These are phyloP conservation scores for Stemphylium vesicarium DNA, from an alignment of 2,329 filamentous ascomycete genomes.

Conservation along the genomic window DNA sequence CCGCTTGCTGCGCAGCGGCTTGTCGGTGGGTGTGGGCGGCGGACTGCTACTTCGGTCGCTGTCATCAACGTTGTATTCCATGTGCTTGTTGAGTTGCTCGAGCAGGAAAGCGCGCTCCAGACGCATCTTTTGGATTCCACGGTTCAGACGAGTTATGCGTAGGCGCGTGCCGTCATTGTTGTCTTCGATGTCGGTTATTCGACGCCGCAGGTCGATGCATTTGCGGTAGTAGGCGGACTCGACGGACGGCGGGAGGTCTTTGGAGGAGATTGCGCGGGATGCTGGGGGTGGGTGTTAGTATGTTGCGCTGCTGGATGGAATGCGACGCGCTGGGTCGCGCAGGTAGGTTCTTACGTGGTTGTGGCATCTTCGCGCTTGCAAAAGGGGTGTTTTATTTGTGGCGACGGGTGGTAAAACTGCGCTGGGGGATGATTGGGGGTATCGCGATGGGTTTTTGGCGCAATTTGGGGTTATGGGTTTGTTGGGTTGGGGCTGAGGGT, in stretches of 20 bases:
- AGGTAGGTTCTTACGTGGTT: constrained; percentile 23
- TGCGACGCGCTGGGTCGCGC: constrained; percentile 7
- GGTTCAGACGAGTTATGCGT: constrained; percentile 78
- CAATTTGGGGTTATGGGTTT: constrained; percentile 2
- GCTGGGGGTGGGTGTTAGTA: constrained; percentile 23
- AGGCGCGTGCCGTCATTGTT: constrained; percentile 84
- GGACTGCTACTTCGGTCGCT: constrained; percentile 80
- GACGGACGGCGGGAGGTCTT: constrained; percentile 78
- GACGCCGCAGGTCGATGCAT: constrained; percentile 91
- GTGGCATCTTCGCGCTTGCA: constrained; percentile 24
- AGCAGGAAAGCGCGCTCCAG: constrained; percentile 74
- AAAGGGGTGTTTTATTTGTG: not conserved
- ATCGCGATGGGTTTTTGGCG: not conserved
- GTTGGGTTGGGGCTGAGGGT: constrained; percentile 8
- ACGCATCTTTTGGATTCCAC: constrained; percentile 89
- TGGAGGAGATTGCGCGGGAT: constrained; percentile 41
- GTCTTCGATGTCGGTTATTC: constrained; percentile 89
- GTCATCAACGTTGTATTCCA: constrained; percentile 60
- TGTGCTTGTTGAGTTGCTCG: constrained; percentile 56
- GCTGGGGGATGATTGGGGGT: not conserved
- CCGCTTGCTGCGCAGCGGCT: constrained; percentile 76
- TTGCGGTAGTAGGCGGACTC: constrained; percentile 96
- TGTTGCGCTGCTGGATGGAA: not conserved
- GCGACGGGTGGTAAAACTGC: not conserved
- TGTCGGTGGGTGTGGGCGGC: constrained; percentile 81